These are phyloP conservation scores for Aureoboletus auriporus DNA, from an alignment of 768 basidiomycete genomes.

Conservation along the genomic window DNA sequence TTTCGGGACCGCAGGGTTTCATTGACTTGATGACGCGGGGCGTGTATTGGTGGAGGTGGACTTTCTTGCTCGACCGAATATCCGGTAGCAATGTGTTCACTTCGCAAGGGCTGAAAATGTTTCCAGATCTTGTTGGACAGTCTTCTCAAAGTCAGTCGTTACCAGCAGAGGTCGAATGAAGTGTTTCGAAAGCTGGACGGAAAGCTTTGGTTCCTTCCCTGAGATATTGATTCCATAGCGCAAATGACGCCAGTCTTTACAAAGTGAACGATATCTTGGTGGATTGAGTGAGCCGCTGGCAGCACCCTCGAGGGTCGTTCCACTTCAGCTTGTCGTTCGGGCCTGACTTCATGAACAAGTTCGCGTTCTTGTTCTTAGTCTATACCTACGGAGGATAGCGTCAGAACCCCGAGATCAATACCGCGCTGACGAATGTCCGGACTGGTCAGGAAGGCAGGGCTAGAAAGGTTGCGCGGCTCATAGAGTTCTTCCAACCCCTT, in stretches of 20 bases:
- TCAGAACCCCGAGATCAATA: neutral
- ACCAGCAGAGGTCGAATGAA: no score
- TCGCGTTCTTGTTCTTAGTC: neutral
- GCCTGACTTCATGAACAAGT: no score
- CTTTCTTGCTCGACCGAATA: conserved; percentile 29
- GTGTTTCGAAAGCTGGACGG: no score
- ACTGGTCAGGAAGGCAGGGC: conserved; percentile 19
- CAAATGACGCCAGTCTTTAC: no score
- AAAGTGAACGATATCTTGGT: no score
- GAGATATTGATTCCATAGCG: no score
- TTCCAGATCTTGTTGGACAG: no score
- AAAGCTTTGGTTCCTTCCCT: no score
- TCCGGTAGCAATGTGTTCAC: conserved; percentile 34
- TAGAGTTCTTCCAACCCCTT: conserved; percentile 19
- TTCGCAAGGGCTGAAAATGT: conserved; percentile 26
- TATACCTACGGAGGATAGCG: neutral
- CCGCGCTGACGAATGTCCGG: neutral
- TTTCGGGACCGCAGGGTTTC: conserved; percentile 12
- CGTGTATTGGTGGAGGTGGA: conserved; percentile 40
- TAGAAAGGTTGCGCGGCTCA: neutral
- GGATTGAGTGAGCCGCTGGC: no score
- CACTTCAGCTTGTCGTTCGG: no score
- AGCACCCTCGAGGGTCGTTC: no score
- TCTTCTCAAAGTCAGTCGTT: no score
- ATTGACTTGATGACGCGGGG: conserved; percentile 27